phyloP scores from a whole-genome alignment of 106 monocot species.

The Phalaenopsis aphrodite region DNA sequence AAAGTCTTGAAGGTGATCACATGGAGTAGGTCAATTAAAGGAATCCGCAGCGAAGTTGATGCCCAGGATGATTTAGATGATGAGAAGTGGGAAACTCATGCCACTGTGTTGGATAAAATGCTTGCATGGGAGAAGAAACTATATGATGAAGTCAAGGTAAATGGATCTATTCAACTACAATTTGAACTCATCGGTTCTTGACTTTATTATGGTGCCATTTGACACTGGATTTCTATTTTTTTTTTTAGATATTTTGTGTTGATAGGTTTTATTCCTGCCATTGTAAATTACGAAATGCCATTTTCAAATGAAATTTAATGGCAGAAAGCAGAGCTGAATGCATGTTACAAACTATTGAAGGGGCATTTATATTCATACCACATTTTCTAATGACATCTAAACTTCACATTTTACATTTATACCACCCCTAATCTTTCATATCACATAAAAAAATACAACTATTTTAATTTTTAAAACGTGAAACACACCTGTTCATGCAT shows the following conservation, averaged over 20 bases:
- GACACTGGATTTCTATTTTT: background rate
- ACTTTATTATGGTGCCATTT: background rate
- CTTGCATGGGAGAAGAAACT: constrained; percentile 97
- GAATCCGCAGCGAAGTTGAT: constrained; percentile 33
- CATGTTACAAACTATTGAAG: too few relatives aligned
- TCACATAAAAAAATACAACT: too few relatives aligned
- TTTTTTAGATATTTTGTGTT: too few relatives aligned
- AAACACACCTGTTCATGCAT: too few relatives aligned
- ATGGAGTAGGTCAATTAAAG: constrained; percentile 89
- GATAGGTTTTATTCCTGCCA: background rate
- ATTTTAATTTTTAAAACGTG: too few relatives aligned
- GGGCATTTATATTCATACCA: too few relatives aligned
- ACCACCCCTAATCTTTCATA: too few relatives aligned
- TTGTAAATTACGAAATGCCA: background rate
- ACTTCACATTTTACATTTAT: too few relatives aligned
- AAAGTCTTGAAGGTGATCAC: constrained; percentile 89
- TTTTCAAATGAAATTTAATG: background rate
- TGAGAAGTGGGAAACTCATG: constrained; percentile 85
- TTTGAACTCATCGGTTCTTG: background rate
- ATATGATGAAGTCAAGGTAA: constrained; percentile 96
- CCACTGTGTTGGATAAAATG: constrained; percentile 83
- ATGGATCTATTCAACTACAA: background rate
- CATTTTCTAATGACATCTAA: too few relatives aligned
- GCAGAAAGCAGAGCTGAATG: too few relatives aligned
- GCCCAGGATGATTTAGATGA: constrained; percentile 56